phyloP scores from a whole-genome alignment of 305 asterid genomes.

The Solanum hybrid region DNA sequence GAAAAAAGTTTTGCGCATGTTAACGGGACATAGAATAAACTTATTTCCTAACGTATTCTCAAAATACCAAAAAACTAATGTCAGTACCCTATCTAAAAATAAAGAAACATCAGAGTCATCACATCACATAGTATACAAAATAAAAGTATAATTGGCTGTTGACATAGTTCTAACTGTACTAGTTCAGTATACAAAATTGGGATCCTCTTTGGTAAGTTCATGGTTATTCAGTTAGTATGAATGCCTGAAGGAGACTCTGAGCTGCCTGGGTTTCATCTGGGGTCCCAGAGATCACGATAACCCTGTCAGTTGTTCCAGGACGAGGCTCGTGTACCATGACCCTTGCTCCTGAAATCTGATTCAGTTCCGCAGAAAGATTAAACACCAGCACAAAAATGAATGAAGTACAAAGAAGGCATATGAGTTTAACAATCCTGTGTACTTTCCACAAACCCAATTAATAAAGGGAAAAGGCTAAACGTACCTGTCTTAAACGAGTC shows the following conservation, averaged over 20 bases:
- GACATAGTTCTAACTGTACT: not conserved
- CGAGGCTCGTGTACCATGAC: slow-evolving; percentile 41
- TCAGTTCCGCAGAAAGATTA: not conserved
- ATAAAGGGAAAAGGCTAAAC: not conserved
- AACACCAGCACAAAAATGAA: not conserved
- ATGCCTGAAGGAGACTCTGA: slow-evolving; percentile 78
- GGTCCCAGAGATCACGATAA: slow-evolving; percentile 53
- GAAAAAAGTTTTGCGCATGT: not conserved
- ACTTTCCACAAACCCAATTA: not conserved
- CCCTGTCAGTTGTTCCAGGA: slow-evolving; percentile 41
- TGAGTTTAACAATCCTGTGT: not conserved
- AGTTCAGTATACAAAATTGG: not conserved
- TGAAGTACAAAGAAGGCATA: not conserved
- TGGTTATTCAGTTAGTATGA: slow-evolving; percentile 38
- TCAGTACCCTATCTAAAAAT: not conserved
- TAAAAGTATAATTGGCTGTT: not conserved
- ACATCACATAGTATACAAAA: not conserved
- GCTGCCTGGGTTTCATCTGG: slow-evolving; percentile 68
- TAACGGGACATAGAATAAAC: not conserved
- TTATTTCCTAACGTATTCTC: not conserved
- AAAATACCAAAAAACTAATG: not conserved
- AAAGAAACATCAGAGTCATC: not conserved
- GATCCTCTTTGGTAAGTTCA: not conserved
- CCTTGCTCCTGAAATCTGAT: slow-evolving; percentile 74
- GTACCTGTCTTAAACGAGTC: slow-evolving; percentile 58